A percentile compares a stretch with the other conserved stretches of the same genome.
Evolutionary conservation across 805 yeast genomes (phyloP).

Genomic region (Ogataea degrootiae): DNA sequence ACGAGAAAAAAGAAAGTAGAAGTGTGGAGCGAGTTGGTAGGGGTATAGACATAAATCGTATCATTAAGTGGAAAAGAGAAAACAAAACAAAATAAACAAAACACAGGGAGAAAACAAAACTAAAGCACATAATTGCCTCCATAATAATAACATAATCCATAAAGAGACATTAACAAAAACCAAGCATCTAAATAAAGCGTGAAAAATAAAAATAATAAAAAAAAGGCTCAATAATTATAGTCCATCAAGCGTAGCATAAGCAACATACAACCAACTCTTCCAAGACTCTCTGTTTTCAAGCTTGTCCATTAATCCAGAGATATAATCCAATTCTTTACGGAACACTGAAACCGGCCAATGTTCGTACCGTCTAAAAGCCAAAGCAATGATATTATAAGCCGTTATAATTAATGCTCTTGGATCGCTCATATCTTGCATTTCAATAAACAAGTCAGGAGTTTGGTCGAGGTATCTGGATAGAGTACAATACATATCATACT

Average conservation of each 20-base stretch:
- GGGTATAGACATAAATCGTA: no score
- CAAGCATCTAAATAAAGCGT: no score
- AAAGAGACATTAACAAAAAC: no score
- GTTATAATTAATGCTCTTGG: conserved; percentile 18
- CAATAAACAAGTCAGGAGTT: conserved; percentile 16
- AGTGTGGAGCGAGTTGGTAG: no score
- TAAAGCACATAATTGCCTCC: no score
- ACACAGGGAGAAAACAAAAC: no score
- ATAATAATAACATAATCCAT: no score
- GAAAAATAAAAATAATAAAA: no score
- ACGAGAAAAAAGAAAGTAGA: no score
- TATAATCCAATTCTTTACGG: conserved; percentile 8
- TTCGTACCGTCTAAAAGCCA: conserved; percentile 12
- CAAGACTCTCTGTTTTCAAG: conserved; percentile 10
- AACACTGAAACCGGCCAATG: conserved; percentile 18
- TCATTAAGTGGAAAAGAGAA: no score
- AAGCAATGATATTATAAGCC: conserved; percentile 16
- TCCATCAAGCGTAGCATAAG: conserved; percentile 8
- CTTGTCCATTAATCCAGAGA: conserved; percentile 7
- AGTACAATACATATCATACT: conserved; percentile 21
- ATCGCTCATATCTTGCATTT: conserved; percentile 14
- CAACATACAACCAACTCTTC: conserved; percentile 20
- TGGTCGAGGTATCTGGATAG: conserved; percentile 18
- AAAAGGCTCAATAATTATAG: not conserved
- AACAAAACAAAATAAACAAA: no score